Conservation (phyloP, 169 alveolate genomes). For the Eimeria tenella region DNA sequence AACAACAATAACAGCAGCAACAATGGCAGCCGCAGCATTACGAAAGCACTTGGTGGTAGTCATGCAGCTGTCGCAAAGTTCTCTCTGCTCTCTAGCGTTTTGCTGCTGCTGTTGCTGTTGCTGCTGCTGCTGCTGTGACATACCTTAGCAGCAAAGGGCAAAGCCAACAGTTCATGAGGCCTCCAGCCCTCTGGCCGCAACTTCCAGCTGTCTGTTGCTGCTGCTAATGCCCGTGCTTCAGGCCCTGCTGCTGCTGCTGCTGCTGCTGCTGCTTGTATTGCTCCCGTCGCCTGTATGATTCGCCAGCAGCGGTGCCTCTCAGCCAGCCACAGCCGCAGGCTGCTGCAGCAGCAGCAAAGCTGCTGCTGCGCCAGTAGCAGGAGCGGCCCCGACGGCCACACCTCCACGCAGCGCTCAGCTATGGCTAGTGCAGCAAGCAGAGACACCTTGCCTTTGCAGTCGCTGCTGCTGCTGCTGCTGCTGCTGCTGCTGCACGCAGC, state of each 20-base stretch:
- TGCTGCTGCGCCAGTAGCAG: conserved; percentile 71
- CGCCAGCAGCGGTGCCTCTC: conserved; percentile 49
- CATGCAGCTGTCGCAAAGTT: neutral
- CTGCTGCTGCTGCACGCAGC: conserved; percentile 31
- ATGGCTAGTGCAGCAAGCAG: conserved; percentile 34
- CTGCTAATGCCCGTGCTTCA: neutral
- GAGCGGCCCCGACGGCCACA: conserved; percentile 30
- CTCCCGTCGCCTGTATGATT: neutral
- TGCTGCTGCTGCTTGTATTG: conserved; percentile 46
- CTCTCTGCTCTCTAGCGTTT: too few relatives aligned
- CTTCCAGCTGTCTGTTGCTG: conserved; percentile 23
- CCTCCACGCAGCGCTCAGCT: conserved; percentile 49
- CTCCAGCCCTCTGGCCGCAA: conserved; percentile 33
- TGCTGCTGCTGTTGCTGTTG: conserved; percentile 11
- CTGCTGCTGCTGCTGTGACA: conserved; percentile 10
- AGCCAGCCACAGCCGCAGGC: conserved; percentile 31
- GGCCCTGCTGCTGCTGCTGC: conserved; percentile 9
- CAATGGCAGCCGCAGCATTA: neutral
- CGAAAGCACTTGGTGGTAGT: neutral
- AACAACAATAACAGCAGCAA: neutral
- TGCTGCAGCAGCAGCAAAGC: conserved; percentile 63
- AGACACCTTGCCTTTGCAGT: neutral
- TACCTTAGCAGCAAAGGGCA: conserved; percentile 57
- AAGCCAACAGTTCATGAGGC: conserved; percentile 6
- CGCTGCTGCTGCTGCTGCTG: conserved; percentile 6